Base-by-base conservation (phyloP, 1,284 basidiomycete genomes). In the Amylostereum areolatum region DNA sequence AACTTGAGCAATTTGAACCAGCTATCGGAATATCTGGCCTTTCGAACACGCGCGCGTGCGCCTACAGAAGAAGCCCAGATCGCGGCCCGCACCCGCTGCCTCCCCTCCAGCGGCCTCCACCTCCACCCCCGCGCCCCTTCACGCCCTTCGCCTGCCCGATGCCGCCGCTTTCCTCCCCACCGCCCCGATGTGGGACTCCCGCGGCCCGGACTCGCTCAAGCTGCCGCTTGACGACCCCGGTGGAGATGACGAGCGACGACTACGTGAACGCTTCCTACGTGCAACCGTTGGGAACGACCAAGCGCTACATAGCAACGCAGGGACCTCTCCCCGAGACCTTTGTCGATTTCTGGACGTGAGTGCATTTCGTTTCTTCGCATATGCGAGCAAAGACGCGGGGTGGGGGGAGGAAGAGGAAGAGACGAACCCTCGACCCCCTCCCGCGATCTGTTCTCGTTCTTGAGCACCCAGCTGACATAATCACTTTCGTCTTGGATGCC, bases 261-360 rank as follows among this genome's bases (percentile, higher is more conserved):
- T 97, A 97, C 63, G 86, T 97, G 67, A 97, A 97, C 62, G 93
- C 94, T 2, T 94, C 90, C 33, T 90, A 85, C 58, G 84, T 95
- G 24, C 92, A 93, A 65, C 92, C 92, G 2, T 70, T 89, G 44
- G 85, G 88, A 2, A 93, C 92, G 1, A 74, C 68, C 29, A 79
- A 83, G 62, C 78, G 84, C 35, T 98, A 96, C 63, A 97, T 99
- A 55, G 96, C 95, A 1, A 97, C 96, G 1, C 96, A 99, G 66
- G 96, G 96, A 1, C 96, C 96, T 2, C 69, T 99, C 30, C 88
- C 90, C 5, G 81, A 88, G 25, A 98, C 96, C 0, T 97, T 87
- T 64, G 73, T 75, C 6, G 93, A 97, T 62, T 99, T 99, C 60
- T 99, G 96, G 96, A 90, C 86, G 96, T 92, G 62, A 72, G 89